Evolutionary conservation across 73 alveolate genomes (phyloP).

Genomic region (Paramecium biaurelia): DNA sequence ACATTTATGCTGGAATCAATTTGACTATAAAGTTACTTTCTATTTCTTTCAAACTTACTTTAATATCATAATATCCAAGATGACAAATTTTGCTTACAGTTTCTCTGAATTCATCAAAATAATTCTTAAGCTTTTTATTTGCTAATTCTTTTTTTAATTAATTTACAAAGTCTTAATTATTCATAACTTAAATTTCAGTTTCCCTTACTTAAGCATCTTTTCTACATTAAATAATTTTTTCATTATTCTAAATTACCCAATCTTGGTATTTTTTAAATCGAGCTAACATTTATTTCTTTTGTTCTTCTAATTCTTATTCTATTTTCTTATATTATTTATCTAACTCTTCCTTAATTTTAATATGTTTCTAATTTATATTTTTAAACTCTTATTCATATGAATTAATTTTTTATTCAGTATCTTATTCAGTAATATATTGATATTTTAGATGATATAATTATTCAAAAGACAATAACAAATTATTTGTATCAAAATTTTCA

Average conservation of each 20-base stretch:
- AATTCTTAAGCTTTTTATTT: not conserved
- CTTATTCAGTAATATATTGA: not conserved
- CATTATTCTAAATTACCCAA: not conserved
- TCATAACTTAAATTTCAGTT: not conserved
- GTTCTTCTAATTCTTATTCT: not conserved
- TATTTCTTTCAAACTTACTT: not conserved
- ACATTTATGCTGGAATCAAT: not conserved
- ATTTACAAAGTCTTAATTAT: not conserved
- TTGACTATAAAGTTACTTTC: not conserved
- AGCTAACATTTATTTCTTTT: not conserved
- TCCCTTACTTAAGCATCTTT: not conserved
- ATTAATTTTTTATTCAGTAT: not conserved
- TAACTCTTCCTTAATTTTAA: not conserved
- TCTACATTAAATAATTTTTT: not conserved
- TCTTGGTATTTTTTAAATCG: not conserved
- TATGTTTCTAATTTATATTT: not conserved
- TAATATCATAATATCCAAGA: not conserved
- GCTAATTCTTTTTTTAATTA: not conserved
- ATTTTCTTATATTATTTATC: too few relatives aligned
- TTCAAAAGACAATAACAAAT: not conserved
- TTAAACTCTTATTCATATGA: not conserved
- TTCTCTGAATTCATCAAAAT: not conserved
- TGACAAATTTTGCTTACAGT: not conserved
- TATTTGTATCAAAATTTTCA: not conserved
- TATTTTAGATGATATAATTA: not conserved